Evolutionary conservation across 1,139 yeast species (phyloP).

Genomic region (Yarrowia galli): DNA sequence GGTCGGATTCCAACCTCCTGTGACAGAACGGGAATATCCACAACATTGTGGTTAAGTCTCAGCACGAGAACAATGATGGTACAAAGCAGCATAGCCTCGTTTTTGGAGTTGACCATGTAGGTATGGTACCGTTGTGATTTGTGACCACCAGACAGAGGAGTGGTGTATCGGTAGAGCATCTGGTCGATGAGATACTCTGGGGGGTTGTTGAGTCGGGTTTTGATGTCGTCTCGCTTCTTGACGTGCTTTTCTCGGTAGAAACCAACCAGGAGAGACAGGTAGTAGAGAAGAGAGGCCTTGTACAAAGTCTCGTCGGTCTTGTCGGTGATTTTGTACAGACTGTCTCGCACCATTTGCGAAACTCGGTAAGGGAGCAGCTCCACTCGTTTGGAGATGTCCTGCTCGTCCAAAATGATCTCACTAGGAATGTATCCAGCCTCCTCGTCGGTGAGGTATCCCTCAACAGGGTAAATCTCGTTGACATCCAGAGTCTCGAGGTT

Average conservation of each 20-base stretch:
- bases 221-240: constrained; percentile 64
- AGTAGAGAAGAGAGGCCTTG: constrained; percentile 74
- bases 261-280: constrained; percentile 80
- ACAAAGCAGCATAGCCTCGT: constrained; percentile 85
- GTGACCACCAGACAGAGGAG: constrained; percentile 66
- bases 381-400: constrained; percentile 58
- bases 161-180: constrained; percentile 71
- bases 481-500: constrained; percentile 78
- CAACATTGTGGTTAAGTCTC: constrained; percentile 76
- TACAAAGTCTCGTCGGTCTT: constrained; percentile 52
- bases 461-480: constrained; percentile 80
- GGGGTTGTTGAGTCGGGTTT: constrained; percentile 69
- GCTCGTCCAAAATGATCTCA: constrained; percentile 60
- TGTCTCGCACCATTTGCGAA: constrained; percentile 62
- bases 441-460: constrained; percentile 69
- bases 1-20: constrained; percentile 86
- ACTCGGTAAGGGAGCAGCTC: constrained; percentile 68
- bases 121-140: constrained; percentile 73
- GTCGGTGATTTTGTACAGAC: constrained; percentile 53
- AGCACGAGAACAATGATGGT: constrained; percentile 74
- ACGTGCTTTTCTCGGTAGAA: constrained; percentile 76
- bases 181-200: constrained; percentile 79
- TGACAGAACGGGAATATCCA: constrained; percentile 82
- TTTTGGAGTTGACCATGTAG: constrained; percentile 80
- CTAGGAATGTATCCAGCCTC: constrained; percentile 74